phyloP scores from a whole-genome alignment of 2,329 filamentous ascomycete genomes.

The Sclerotinia minor region DNA sequence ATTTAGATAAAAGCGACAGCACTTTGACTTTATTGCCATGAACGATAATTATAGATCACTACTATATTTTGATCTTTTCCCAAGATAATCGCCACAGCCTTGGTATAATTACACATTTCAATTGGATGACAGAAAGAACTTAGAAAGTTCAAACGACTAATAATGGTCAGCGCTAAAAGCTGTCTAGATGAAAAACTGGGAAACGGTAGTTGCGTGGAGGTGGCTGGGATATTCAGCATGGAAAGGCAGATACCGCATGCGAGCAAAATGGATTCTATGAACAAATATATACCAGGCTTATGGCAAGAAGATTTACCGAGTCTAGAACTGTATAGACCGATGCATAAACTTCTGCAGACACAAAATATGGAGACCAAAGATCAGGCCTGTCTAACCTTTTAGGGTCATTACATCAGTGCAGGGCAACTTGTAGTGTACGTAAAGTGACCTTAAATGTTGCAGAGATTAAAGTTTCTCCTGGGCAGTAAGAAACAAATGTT shows the following conservation, averaged over 20 bases:
- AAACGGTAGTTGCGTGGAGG: not conserved
- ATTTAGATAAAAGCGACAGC: not conserved
- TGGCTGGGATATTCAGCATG: not conserved
- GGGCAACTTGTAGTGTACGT: not conserved
- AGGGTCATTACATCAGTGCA: not conserved
- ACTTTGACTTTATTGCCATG: not conserved
- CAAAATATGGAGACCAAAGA: not conserved
- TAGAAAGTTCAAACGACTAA: not conserved
- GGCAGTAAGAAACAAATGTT: not conserved
- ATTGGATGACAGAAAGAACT: not conserved
- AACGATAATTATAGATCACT: not conserved
- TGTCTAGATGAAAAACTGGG: not conserved
- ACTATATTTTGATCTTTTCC: not conserved
- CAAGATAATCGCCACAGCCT: not conserved
- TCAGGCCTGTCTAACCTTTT: not conserved
- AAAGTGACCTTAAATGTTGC: not conserved
- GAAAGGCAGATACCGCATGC: not conserved
- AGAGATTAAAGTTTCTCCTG: not conserved
- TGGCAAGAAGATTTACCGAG: not conserved
- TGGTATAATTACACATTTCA: not conserved
- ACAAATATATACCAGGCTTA: not conserved
- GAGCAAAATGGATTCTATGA: no score
- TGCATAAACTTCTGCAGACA: not conserved
- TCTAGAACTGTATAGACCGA: no score
- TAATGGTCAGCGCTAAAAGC: not conserved